Evolutionary conservation across 2,329 filamentous ascomycete genomes (phyloP), one percentile per base, ranked within the genome.

Genomic region (Emergomyces orientalis): DNA sequence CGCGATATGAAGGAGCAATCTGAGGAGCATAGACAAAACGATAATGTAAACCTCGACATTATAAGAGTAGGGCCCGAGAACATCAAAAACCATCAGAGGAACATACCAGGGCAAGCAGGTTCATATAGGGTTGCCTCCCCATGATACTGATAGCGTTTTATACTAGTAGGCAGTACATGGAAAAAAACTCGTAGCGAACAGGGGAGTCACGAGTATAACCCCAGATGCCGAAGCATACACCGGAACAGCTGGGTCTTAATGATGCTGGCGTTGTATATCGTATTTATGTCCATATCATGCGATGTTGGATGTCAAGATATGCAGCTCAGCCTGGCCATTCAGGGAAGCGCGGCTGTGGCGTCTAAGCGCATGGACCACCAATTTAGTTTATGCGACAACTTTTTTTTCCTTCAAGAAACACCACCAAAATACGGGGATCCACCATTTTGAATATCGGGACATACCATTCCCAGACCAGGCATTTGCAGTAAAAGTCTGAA

Each of bases 121-220:
- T 77, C 68, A 78, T 68, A 69, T 78, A 78, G 65, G 76, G 75
- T 65, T 76, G 76, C 67, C 77, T 74, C 64, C 77, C 78, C 78
- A 79, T 78, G 56, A 66, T 64, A 61, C 37, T 17, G 51, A 49
- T 59, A 8, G 22, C n/a, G 39, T 8, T 52, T 27, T 30, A 25
- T 61, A n/a, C n/a, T n/a, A n/a, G n/a, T n/a, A 25, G 11, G 47
- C 19, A 19, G 25, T 55, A 30, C 32, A n/a, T 49, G 3, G 6
- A 49, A 49, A 25, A 37, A 19, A 59, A 5, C n/a, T n/a, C 55
- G 27, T 32, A 17, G 22, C 8, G 32, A 49, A 22, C 5, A 32
- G 17, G 2, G 17, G n/a, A 22, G 25, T 27, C n/a, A 47, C 22
- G 22, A 22, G 13, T 22, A 59, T 34, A 8, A 14, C 56, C 14